A percentile compares a stretch with the other conserved stretches of the same genome.
phyloP scores from a whole-genome alignment of 2,329 filamentous ascomycete species.

The Blastomyces gilchristii region DNA sequence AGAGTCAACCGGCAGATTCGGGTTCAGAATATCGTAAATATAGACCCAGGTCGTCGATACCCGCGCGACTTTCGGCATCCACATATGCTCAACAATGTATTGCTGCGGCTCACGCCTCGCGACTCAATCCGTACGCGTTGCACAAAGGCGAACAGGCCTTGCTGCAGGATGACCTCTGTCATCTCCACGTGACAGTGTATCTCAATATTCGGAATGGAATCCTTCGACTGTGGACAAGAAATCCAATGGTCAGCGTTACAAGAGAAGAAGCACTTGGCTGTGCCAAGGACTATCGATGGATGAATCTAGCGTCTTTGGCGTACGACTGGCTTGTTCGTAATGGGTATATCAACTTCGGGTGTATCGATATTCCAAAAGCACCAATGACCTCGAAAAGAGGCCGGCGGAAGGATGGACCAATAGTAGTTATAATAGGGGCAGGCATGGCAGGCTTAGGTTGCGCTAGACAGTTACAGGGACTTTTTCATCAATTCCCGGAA shows the following conservation, averaged over 20 bases:
- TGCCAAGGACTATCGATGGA: slow-evolving; percentile 77
- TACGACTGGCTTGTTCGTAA: slow-evolving; percentile 86
- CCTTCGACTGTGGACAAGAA: slow-evolving; percentile 76
- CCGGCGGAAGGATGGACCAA: slow-evolving; percentile 49
- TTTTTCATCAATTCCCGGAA: slow-evolving; percentile 70
- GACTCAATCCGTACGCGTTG: slow-evolving; percentile 79
- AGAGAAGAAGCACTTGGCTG: slow-evolving; percentile 82
- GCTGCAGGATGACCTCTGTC: slow-evolving; percentile 70
- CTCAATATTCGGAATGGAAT: slow-evolving; percentile 94
- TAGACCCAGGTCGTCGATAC: slow-evolving; percentile 73
- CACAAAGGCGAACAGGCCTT: slow-evolving; percentile 76
- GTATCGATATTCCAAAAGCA: slow-evolving; percentile 57
- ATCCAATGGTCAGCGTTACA: slow-evolving; percentile 71
- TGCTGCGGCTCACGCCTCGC: slow-evolving; percentile 75
- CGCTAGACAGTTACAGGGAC: slow-evolving; percentile 78
- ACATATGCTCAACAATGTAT: slow-evolving; percentile 91
- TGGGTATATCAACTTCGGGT: slow-evolving; percentile 96
- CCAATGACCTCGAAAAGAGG: slow-evolving; percentile 30
- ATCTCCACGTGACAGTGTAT: slow-evolving; percentile 85
- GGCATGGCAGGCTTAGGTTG: slow-evolving; percentile 91
- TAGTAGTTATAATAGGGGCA: slow-evolving; percentile 77
- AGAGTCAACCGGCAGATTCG: slow-evolving; percentile 11
- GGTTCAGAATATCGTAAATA: slow-evolving; percentile 39
- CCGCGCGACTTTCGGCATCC: slow-evolving; percentile 56
- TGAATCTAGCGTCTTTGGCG: slow-evolving; percentile 75